These are phyloP conservation scores for Paragyromitra xinjiangensis DNA, from an alignment of 495 filamentous ascomycete genomes.

Conservation along the genomic window DNA sequence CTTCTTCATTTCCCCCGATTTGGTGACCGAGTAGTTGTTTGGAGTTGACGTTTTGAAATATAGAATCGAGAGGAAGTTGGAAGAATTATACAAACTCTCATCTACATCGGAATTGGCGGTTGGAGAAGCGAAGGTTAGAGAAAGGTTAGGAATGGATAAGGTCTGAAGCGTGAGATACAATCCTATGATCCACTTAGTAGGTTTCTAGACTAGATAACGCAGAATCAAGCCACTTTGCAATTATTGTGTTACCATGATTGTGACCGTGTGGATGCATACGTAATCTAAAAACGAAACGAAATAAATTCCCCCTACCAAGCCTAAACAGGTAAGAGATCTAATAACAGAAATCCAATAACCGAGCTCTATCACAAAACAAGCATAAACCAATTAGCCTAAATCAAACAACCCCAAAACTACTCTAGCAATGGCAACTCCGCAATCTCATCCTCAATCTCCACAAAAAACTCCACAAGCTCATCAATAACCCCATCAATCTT, in stretches of 20 bases:
- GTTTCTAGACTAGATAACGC: no score
- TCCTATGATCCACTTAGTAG: not conserved
- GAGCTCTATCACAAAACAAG: not conserved
- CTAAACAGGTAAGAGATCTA: no score
- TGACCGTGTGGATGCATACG: no score
- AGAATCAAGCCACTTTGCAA: no score
- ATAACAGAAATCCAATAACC: no score
- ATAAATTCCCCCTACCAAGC: no score
- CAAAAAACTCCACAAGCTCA: not conserved
- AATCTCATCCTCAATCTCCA: not conserved
- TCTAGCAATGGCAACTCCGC: not conserved
- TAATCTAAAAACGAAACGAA: no score
- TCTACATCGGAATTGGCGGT: slow-evolving; percentile 12
- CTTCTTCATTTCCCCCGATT: not conserved
- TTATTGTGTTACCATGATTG: not conserved
- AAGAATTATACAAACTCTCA: slow-evolving; percentile 19
- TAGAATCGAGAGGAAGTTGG: slow-evolving; percentile 33
- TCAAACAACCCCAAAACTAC: not conserved
- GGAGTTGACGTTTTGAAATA: not conserved
- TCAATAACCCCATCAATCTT: not conserved
- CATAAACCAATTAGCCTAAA: not conserved
- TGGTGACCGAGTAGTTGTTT: no score
- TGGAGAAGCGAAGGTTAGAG: slow-evolving; percentile 35
- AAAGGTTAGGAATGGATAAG: slow-evolving; percentile 22
- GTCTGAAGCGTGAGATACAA: not conserved